Percentiles rank a stretch among this genome's conserved stretches.
Conservation (phyloP, 495 filamentous ascomycete species). For the Aspergillus coremiiformis region DNA sequence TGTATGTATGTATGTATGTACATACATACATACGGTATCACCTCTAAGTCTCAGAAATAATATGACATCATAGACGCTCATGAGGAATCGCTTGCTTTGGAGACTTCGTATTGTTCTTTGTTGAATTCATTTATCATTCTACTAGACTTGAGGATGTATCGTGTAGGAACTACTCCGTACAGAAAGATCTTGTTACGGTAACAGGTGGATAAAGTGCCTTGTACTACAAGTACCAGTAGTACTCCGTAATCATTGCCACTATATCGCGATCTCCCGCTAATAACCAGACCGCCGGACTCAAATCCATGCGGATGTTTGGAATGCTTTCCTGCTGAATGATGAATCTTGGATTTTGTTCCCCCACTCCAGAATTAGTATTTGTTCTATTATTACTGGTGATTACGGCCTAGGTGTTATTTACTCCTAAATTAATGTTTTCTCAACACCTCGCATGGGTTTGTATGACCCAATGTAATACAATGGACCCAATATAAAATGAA, state of each 20-base stretch:
- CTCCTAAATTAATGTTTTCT: background rate
- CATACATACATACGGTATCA: background rate
- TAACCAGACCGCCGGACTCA: constrained; percentile 24
- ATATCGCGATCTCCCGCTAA: constrained; percentile 23
- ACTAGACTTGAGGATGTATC: too few species aligned
- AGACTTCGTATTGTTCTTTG: background rate
- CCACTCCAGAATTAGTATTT: background rate
- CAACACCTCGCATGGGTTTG: background rate
- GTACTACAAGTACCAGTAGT: too few species aligned
- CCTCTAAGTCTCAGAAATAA: too few species aligned
- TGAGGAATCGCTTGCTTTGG: too few species aligned
- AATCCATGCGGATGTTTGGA: too few species aligned
- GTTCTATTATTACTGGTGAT: background rate
- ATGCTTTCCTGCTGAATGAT: background rate
- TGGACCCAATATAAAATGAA: constrained; percentile 2
- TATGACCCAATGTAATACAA: background rate
- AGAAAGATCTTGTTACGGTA: background rate
- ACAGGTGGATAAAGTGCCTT: too few species aligned
- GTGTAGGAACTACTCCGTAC: background rate
- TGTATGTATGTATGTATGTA: background rate
- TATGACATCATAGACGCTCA: background rate
- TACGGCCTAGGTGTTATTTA: background rate
- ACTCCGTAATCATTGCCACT: background rate
- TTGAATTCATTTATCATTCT: background rate
- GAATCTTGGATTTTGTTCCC: too few species aligned